Base-by-base conservation (phyloP, 2,329 filamentous ascomycete species). In the Cladosporium sp. region DNA sequence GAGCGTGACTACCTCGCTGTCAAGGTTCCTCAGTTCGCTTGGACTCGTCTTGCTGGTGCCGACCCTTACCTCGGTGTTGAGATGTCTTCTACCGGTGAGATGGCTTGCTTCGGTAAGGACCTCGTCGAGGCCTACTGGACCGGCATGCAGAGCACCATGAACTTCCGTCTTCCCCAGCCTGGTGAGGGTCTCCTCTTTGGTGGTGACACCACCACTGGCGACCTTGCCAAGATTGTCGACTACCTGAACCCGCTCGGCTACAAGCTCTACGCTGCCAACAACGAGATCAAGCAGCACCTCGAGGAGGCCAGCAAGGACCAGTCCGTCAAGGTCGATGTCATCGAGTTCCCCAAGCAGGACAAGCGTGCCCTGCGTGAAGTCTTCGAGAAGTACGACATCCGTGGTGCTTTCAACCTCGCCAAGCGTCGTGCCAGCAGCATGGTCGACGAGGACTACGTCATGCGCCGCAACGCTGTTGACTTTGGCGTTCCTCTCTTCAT, bases 21-120 rank as follows among this genome's bases (percentile, higher is more conserved):
- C 69, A 98, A 98, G 79, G 93, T 98, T 43, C 91, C 93, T 19
- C 93, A 98, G 72, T 98, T 98, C 81, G 93, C 88, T 11, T 98
- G 93, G 93, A 97, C 93, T 55, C 88, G 93, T 78, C 84, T 98
- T 52, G 92, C 93, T 41, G 93, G 93, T 61, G 93, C 93, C 45
- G 93, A 98, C 66, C 93, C 93, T 49, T 97, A 95, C 82, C 81
- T 98, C 54, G 93, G 93, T 53, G 93, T 98, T 51, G 93, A 98
- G 74, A 98, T 98, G 93, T 78, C 89, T 38, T 90, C 85, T 57
- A 98, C 93, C 15, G 93, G 93, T 70, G 93, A 98, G 74, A 95
- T 98, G 79, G 93, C 93, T 59, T 97, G 93, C 77, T 98, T 98
- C 73, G 93, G 93, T 57, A 95, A 93, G 76, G 79, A 96, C 65